phyloP scores from a whole-genome alignment of 768 basidiomycete species.

The Termitomyces heimii region DNA sequence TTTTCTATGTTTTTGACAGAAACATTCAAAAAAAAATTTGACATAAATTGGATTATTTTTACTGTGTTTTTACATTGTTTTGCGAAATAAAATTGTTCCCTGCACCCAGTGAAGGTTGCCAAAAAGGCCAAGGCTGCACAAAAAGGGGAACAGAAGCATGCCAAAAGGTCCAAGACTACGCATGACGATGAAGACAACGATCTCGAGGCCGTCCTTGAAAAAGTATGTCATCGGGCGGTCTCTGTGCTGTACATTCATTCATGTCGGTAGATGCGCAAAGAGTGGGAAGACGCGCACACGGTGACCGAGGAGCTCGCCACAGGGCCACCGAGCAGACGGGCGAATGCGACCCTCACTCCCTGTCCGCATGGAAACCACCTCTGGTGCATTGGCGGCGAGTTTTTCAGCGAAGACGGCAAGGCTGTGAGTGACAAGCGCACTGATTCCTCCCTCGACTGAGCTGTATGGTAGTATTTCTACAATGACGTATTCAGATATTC shows the following conservation, averaged over 20 bases:
- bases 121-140: not conserved
- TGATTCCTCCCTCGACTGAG: too few species aligned
- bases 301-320: not conserved
- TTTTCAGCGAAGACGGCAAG: not conserved
- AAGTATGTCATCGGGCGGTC: not conserved
- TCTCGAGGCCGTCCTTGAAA: not conserved
- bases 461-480: conserved; percentile 62
- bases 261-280: not conserved
- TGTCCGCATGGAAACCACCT: not conserved
- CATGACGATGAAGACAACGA: not conserved
- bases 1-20: too few species aligned
- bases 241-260: not conserved
- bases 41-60: too few species aligned
- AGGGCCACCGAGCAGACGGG: not conserved
- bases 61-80: too few species aligned
- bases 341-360: not conserved
- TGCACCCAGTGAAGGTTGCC: not conserved
- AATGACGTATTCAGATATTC: conserved; percentile 84
- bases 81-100: too few species aligned
- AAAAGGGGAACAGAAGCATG: conserved; percentile 32
- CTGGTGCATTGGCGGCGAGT: not conserved
- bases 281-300: not conserved
- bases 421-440: not conserved
- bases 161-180: conserved; percentile 19
- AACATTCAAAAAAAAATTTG: too few species aligned